These are phyloP conservation scores for Periconia digitata DNA, from an alignment of 2,329 filamentous ascomycete species.

Conservation along the genomic window DNA sequence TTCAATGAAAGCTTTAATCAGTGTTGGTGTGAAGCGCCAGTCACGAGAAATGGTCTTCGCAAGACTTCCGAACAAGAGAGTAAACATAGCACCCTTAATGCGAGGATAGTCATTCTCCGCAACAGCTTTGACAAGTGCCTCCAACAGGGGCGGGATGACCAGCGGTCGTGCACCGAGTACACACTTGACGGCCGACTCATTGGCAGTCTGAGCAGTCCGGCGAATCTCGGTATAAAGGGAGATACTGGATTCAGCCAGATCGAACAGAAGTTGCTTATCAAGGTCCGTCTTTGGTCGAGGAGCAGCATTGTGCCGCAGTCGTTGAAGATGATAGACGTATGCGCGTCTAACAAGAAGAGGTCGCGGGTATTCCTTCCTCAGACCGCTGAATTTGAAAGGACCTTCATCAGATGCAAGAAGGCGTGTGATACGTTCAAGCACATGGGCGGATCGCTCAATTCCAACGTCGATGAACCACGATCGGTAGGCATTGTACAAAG, in stretches of 20 bases:
- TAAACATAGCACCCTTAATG: conserved; percentile 94
- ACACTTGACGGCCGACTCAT: conserved; percentile 90
- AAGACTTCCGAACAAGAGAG: conserved; percentile 83
- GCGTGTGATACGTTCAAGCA: conserved; percentile 81
- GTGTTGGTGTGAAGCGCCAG: conserved; percentile 91
- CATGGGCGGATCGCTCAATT: conserved; percentile 91
- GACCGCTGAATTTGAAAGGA: conserved; percentile 90
- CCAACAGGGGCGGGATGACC: conserved; percentile 84
- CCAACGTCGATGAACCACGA: conserved; percentile 98
- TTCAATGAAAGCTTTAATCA: conserved; percentile 87
- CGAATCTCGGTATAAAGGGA: conserved; percentile 94
- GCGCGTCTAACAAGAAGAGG: conserved; percentile 90
- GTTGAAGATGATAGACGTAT: conserved; percentile 90
- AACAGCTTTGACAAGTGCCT: conserved; percentile 76
- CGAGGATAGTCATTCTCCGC: conserved; percentile 80
- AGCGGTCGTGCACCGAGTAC: conserved; percentile 84
- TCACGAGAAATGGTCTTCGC: conserved; percentile 85
- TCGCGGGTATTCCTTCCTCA: conserved; percentile 89
- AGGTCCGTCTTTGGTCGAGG: conserved; percentile 87
- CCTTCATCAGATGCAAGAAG: conserved; percentile 84
- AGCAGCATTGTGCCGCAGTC: conserved; percentile 90
- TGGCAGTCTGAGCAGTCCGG: conserved; percentile 86
- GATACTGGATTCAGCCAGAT: conserved; percentile 85
- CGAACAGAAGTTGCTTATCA: conserved; percentile 80
- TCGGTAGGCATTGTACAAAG: conserved; percentile 86